Percentiles rank a stretch among this genome's conserved stretches.
These are phyloP conservation scores for Dothideomycetes sp. DNA, from an alignment of 2,329 filamentous ascomycete genomes.

Conservation along the genomic window DNA sequence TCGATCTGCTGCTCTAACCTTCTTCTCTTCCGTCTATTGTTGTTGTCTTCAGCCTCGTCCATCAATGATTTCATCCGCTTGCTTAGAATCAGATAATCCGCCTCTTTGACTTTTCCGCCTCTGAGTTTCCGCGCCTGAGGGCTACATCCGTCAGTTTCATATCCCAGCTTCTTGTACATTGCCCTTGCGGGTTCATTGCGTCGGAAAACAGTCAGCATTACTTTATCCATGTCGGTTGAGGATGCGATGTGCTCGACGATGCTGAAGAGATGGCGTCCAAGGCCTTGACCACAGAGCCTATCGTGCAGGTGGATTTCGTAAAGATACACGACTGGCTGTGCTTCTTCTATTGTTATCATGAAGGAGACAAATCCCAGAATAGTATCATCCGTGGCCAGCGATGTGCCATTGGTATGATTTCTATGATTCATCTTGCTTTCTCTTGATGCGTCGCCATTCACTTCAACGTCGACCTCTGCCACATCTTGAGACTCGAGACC, in stretches of 20 bases:
- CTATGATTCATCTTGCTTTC: neutral
- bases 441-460: neutral
- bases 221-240: conserved; percentile 48
- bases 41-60: too few species aligned
- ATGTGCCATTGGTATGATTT: neutral
- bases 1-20: too few species aligned
- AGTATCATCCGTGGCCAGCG: neutral
- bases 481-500: too few species aligned
- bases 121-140: conserved; percentile 38
- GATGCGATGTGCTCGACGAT: conserved; percentile 43
- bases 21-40: neutral
- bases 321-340: conserved; percentile 58
- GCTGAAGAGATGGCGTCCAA: conserved; percentile 50
- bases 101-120: conserved; percentile 37
- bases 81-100: conserved; percentile 44
- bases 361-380: conserved; percentile 44
- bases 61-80: conserved; percentile 22
- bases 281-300: conserved; percentile 42
- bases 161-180: conserved; percentile 55
- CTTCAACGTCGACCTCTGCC: neutral
- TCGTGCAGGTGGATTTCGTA: conserved; percentile 66
- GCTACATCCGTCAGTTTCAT: conserved; percentile 39
- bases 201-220: conserved; percentile 65
- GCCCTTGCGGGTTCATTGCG: conserved; percentile 45
- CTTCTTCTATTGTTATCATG: conserved; percentile 60